phyloP scores from a whole-genome alignment of 192 early-diverging fungal species.

The Phycomyces blakesleeanus region DNA sequence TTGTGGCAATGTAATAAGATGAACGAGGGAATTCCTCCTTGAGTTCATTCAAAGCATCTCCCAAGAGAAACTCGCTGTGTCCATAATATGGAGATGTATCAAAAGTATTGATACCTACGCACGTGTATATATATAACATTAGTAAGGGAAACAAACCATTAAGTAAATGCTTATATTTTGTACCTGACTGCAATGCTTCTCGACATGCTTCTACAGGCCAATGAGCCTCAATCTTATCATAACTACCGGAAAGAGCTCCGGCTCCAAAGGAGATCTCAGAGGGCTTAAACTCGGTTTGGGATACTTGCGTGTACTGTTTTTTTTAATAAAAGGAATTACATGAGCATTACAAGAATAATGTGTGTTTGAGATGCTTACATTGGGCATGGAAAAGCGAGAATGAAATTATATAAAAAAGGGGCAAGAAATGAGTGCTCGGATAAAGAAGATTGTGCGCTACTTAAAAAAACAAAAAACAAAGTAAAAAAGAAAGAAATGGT shows the following conservation, averaged over 20 bases:
- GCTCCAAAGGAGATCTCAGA: constrained; percentile 53
- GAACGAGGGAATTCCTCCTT: constrained; percentile 54
- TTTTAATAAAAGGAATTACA: too few species aligned
- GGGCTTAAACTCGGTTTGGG: constrained; percentile 32
- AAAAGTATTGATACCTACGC: constrained; percentile 57
- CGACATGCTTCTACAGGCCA: constrained; percentile 44
- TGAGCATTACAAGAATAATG: too few species aligned
- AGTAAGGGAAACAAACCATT: background rate
- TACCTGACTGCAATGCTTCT: constrained; percentile 47
- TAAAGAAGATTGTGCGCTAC: too few species aligned
- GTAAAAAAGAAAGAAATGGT: too few species aligned
- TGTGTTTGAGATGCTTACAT: background rate
- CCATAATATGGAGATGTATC: constrained; percentile 77
- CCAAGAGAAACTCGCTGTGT: constrained; percentile 62
- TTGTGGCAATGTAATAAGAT: constrained; percentile 65
- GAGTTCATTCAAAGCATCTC: constrained; percentile 51
- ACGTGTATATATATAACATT: background rate
- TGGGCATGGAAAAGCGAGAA: background rate
- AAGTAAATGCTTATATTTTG: background rate
- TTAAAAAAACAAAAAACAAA: too few species aligned
- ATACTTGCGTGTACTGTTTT: constrained; percentile 3
- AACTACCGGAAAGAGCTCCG: constrained; percentile 45
- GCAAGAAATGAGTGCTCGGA: background rate
- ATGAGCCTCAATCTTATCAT: constrained; percentile 43
- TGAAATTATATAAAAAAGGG: background rate